These are phyloP conservation scores for Nicotiana attenuata DNA, from an alignment of 257 asterid genomes.

Conservation along the genomic window DNA sequence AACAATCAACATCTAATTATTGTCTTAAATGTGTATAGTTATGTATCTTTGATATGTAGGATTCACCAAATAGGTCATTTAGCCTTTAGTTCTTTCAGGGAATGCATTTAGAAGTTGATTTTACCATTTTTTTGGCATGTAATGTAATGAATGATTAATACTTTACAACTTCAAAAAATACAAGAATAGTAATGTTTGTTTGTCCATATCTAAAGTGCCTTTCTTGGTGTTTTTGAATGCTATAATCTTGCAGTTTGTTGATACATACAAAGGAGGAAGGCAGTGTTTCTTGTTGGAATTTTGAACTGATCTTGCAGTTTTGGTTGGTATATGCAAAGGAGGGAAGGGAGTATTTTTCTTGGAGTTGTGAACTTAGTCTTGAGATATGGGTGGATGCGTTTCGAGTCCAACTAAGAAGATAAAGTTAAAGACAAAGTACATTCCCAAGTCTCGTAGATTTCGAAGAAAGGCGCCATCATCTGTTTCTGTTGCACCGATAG, in stretches of 20 bases:
- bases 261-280: neutral
- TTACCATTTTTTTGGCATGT: neutral
- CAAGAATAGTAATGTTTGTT: neutral
- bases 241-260: neutral
- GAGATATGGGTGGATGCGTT: constrained; percentile 77
- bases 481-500: constrained; percentile 43
- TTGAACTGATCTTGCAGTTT: constrained; percentile 24
- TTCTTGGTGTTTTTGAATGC: neutral
- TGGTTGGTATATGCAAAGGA: constrained; percentile 44
- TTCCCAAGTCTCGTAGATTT: constrained; percentile 42
- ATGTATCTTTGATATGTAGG: neutral
- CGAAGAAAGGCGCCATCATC: constrained; percentile 59
- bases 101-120: constrained; percentile 16
- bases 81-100: constrained; percentile 14
- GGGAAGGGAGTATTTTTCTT: constrained; percentile 3
- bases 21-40: neutral
- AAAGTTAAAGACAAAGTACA: constrained; percentile 46
- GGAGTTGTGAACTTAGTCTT: constrained; percentile 20
- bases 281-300: constrained; percentile 3
- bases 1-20: neutral
- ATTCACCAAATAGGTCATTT: constrained; percentile 20
- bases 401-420: constrained; percentile 54
- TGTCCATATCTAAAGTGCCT: neutral
- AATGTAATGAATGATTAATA: neutral
- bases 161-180: neutral